phyloP scores from a whole-genome alignment of 192 early-diverging fungal species.

The Oehlia diaphana region DNA sequence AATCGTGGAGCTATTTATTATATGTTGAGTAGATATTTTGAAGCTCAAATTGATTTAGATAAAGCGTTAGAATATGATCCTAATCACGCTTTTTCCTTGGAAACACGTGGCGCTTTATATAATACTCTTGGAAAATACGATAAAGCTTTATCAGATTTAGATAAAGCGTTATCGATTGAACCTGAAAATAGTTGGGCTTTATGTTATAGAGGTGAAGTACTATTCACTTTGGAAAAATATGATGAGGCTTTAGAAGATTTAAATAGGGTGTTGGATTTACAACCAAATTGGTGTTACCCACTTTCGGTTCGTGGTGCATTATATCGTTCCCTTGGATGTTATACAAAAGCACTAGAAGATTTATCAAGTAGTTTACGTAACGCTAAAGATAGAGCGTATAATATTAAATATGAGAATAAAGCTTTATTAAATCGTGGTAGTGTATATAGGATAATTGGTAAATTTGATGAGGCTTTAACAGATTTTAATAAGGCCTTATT shows the following conservation, averaged over 20 bases:
- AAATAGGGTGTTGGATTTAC: background rate
- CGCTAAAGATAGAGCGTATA: background rate
- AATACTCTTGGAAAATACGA: slow-evolving; percentile 1
- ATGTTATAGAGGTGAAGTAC: slow-evolving; percentile 15
- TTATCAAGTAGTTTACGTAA: background rate
- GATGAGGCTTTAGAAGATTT: slow-evolving; percentile 22
- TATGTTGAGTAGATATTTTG: slow-evolving; percentile 1
- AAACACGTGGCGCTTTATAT: slow-evolving; percentile 12
- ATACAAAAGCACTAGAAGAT: slow-evolving; percentile 13
- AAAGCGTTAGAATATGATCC: background rate
- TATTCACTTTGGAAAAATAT: background rate
- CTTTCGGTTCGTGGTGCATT: slow-evolving; percentile 10
- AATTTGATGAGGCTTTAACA: slow-evolving; percentile 3
- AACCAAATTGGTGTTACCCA: slow-evolving; percentile 8
- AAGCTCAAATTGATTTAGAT: slow-evolving; percentile 5
- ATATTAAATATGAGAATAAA: slow-evolving; percentile 17
- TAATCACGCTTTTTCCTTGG: slow-evolving; percentile 16
- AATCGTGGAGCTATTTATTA: slow-evolving; percentile 14
- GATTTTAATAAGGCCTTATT: slow-evolving; percentile 7
- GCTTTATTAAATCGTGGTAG: slow-evolving; percentile 14
- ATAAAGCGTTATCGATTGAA: background rate
- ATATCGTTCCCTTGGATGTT: slow-evolving; percentile 6
- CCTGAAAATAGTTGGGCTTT: slow-evolving; percentile 7
- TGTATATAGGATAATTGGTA: slow-evolving; percentile 12
- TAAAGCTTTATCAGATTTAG: slow-evolving; percentile 3